Percentiles rank a stretch among this genome's conserved stretches.
Evolutionary conservation across 331 rosid species (phyloP).

Genomic region (Quercus phellos): DNA sequence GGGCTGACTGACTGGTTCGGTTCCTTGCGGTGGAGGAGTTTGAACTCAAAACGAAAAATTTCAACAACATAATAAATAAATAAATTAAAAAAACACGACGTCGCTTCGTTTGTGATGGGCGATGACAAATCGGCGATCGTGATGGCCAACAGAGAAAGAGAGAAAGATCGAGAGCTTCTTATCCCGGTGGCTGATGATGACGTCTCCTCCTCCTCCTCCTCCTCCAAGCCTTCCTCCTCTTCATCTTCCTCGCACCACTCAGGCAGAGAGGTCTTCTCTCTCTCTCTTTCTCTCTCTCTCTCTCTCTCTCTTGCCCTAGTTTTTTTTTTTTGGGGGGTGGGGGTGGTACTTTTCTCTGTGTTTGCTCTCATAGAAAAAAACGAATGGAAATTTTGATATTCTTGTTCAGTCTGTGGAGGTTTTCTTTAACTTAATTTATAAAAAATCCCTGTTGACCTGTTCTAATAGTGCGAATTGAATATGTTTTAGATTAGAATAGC

Average conservation of each 20-base stretch:
- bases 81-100: background rate
- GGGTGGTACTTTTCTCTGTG: background rate
- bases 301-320: constrained; percentile 5
- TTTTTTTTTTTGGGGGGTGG: background rate
- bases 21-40: background rate
- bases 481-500: background rate
- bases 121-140: constrained; percentile 60
- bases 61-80: no score
- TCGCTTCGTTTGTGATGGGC: constrained; percentile 47
- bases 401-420: background rate
- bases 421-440: background rate
- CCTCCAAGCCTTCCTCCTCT: constrained; percentile 68
- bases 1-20: no score
- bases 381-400: background rate
- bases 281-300: background rate
- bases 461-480: background rate
- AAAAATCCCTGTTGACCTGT: background rate
- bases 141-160: constrained; percentile 71
- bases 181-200: constrained; percentile 69
- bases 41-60: constrained; percentile 22
- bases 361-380: background rate
- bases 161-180: constrained; percentile 95
- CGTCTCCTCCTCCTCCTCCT: constrained; percentile 42
- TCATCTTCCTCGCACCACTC: constrained; percentile 60
- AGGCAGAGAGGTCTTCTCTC: constrained; percentile 72